Percentiles rank a stretch among this genome's conserved stretches.
Conservation (phyloP, 306 rosid species). For the Glycine tomentella region DNA sequence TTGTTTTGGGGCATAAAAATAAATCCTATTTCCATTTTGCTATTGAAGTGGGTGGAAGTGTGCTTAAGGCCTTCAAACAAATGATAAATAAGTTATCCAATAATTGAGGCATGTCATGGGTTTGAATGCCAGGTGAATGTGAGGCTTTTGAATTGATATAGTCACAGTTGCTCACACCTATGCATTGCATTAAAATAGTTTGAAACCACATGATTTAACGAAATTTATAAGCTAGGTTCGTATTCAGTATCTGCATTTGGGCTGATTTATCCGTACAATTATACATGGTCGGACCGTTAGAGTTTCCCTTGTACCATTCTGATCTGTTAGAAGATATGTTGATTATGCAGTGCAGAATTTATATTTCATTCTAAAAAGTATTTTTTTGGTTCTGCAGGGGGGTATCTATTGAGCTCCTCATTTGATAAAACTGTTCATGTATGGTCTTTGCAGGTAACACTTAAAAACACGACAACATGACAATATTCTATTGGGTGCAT, state of each 20-base stretch:
- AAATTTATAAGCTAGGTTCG: constrained; percentile 22
- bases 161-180: constrained; percentile 28
- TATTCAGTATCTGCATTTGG: constrained; percentile 27
- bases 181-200: constrained; percentile 38
- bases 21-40: constrained; percentile 15
- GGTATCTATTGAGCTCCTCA: constrained; percentile 88
- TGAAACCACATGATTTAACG: constrained; percentile 30
- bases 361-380: constrained; percentile 44
- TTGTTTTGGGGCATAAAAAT: constrained; percentile 10
- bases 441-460: constrained; percentile 91
- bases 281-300: not conserved
- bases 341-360: constrained; percentile 34
- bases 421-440: constrained; percentile 83
- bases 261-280: constrained; percentile 39
- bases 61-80: constrained; percentile 33
- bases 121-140: constrained; percentile 29
- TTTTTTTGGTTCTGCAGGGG: constrained; percentile 66
- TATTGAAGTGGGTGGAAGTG: constrained; percentile 18
- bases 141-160: constrained; percentile 38
- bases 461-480: constrained; percentile 39
- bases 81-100: constrained; percentile 37
- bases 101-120: constrained; percentile 34
- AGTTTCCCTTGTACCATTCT: constrained; percentile 27
- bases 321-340: constrained; percentile 20
- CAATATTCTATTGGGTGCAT: constrained; percentile 15